A percentile compares a stretch with the other conserved stretches of the same genome.
Conservation (phyloP, 371 early-diverging fungal genomes). For the Mucor plumbeus region DNA sequence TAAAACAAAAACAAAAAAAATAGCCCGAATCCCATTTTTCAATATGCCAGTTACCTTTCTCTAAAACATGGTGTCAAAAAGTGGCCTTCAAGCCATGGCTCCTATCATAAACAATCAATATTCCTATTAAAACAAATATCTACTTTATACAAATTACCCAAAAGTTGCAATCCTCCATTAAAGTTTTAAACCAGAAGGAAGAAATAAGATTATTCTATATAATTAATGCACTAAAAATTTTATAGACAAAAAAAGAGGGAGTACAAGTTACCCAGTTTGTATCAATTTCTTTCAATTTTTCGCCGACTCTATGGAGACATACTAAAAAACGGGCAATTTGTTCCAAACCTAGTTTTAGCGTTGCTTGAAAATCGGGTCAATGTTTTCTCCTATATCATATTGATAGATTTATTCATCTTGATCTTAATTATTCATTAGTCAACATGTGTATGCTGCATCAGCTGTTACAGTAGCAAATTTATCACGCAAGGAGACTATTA, state of each 20-base stretch:
- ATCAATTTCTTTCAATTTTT: background rate
- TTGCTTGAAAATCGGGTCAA: slow-evolving; percentile 6
- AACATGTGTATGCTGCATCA: too few species aligned
- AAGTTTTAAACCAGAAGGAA: background rate
- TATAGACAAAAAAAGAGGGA: background rate
- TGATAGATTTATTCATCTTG: too few species aligned
- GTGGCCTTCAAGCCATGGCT: slow-evolving; percentile 22
- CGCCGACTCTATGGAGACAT: background rate
- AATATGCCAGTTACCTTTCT: slow-evolving; percentile 16
- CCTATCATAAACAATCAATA: slow-evolving; percentile 2
- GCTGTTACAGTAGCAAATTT: too few species aligned
- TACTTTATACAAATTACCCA: background rate
- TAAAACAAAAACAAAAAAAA: too few species aligned
- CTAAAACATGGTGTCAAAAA: slow-evolving; percentile 27
- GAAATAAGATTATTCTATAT: background rate
- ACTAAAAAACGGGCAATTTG: background rate
- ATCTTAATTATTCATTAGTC: too few species aligned
- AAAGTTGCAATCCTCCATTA: background rate
- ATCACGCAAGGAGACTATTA: too few species aligned
- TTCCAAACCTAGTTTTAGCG: background rate
- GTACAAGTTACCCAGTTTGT: background rate
- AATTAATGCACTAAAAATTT: background rate
- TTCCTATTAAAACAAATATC: too few species aligned
- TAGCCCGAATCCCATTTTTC: background rate
- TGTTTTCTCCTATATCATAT: background rate